Evolutionary conservation across 805 yeast genomes (phyloP), one percentile per base, ranked within the genome.

Genomic region (Lipomyces starkeyi): DNA sequence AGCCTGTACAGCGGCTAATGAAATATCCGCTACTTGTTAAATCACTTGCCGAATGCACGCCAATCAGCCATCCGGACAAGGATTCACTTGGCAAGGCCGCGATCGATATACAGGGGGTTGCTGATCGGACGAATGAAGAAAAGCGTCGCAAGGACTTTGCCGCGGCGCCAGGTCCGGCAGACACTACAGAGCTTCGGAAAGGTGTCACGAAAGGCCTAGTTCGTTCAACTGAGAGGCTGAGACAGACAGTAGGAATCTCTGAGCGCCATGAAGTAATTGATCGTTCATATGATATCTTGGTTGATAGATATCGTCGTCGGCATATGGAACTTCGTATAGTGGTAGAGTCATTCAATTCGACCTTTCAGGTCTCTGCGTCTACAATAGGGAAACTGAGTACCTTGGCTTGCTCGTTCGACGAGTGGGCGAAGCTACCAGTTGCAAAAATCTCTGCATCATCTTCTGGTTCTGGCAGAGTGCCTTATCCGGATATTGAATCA

Each of bases 31-130:
- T 81, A 29, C 73, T 81, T 22, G 62, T 81, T 43, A 71, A 70
- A 27, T 70, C 78, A n/a, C 59, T 80, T n/a, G 68, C 78, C 8
- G 74, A 76, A 8, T 63, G 58, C 62, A 78, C 80, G 1, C 70
- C 75, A 0, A 67, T 78, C n/a, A 73, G 77, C 25, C 83, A 83
- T 76, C 83, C 85, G 3, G 87, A 83, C 71, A 84, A 73, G 95
- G n/a, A 3, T 25, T 43, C 67, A 4, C 61, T 71, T 9, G 58
- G 40, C 27, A 52, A 47, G 32, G 72, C 73, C 4, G 63, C 61
- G 32, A 20, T 25, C 1, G 54, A 63, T 32, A 65, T 70, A 9
- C 57, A 64, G 25, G 34, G 59, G 9, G 57, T 58, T 20, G 71
- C 71, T 2, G 69, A 61, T 13, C 49, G 66, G 25, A 69, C 68